Percentiles rank a stretch among this genome's conserved stretches.
Evolutionary conservation across 2,329 filamentous ascomycete species (phyloP).

Genomic region (Colletotrichum noveboracense): DNA sequence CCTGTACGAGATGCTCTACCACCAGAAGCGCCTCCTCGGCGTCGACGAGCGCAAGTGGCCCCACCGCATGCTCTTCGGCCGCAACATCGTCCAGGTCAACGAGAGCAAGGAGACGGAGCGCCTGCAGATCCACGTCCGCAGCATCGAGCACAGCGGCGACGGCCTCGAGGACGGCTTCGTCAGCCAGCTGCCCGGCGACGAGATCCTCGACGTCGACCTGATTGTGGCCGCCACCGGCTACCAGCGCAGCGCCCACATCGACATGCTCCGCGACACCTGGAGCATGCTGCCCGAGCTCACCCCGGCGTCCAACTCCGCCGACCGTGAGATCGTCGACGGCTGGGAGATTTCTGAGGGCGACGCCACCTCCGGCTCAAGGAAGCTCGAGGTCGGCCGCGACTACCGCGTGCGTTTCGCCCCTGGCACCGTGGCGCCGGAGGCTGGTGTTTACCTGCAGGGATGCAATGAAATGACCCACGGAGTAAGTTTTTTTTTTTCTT

Average conservation of each 20-base stretch:
- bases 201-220: constrained; percentile 77
- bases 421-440: constrained; percentile 70
- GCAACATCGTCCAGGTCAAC: constrained; percentile 68
- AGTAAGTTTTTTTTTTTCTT: constrained; percentile 59
- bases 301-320: background rate
- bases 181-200: constrained; percentile 43
- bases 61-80: constrained; percentile 76
- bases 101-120: constrained; percentile 51
- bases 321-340: constrained; percentile 34
- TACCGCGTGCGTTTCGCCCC: constrained; percentile 78
- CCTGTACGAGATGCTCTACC: constrained; percentile 87
- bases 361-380: constrained; percentile 31
- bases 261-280: constrained; percentile 72
- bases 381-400: constrained; percentile 75
- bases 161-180: constrained; percentile 43
- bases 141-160: constrained; percentile 33
- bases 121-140: constrained; percentile 66
- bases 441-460: constrained; percentile 91
- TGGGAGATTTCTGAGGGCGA: constrained; percentile 37
- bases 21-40: constrained; percentile 76
- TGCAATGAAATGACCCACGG: constrained; percentile 94
- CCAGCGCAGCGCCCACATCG: constrained; percentile 76
- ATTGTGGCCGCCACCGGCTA: constrained; percentile 92
- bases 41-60: constrained; percentile 78
- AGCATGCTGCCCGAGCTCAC: constrained; percentile 63